Evolutionary conservation across 1,284 basidiomycete species (phyloP).

Genomic region (Heterobasidion occidentale): DNA sequence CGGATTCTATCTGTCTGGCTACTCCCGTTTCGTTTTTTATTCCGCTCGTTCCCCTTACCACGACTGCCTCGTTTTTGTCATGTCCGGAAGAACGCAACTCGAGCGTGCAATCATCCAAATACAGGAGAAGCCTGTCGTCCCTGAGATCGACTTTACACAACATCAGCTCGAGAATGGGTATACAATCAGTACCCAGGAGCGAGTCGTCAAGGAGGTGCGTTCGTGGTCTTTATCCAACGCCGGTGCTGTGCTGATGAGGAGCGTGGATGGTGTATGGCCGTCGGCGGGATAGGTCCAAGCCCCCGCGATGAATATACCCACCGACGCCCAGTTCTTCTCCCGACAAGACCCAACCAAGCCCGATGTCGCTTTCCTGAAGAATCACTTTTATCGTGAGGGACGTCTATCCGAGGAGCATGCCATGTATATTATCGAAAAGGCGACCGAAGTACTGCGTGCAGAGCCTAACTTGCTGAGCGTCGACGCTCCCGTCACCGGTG

Average conservation of each 20-base stretch:
- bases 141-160: conserved; percentile 81
- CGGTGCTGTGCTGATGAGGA: neutral
- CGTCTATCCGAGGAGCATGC: conserved; percentile 88
- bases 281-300: conserved; percentile 73
- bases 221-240: neutral
- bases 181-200: conserved; percentile 79
- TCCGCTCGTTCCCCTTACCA: neutral
- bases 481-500: conserved; percentile 91
- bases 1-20: neutral
- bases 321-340: conserved; percentile 90
- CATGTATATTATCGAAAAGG: conserved; percentile 78
- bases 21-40: neutral
- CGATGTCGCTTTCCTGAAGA: conserved; percentile 97
- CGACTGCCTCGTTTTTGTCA: neutral
- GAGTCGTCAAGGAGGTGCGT: conserved; percentile 76
- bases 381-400: conserved; percentile 97
- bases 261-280: neutral
- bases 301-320: conserved; percentile 88
- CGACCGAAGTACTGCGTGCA: conserved; percentile 63
- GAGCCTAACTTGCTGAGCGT: conserved; percentile 87
- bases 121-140: conserved; percentile 51
- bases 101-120: conserved; percentile 73
- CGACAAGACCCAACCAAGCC: conserved; percentile 80
- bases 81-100: conserved; percentile 33
- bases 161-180: conserved; percentile 79